Percentiles rank a stretch among this genome's conserved stretches.
phyloP scores from a whole-genome alignment of 169 alveolate genomes.

The Eimeria maxima region DNA sequence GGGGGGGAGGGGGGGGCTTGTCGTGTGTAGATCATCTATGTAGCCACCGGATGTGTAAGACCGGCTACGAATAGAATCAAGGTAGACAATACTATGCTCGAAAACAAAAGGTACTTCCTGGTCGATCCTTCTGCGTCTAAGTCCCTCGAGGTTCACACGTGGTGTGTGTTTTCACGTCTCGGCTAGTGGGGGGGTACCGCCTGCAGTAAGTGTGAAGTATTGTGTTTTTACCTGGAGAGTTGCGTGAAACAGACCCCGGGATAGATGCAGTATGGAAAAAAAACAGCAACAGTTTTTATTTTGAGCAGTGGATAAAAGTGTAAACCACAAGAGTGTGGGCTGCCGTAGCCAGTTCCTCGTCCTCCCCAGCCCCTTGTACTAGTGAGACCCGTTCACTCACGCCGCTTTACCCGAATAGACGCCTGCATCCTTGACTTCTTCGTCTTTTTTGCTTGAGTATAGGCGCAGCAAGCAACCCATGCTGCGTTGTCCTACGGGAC shows the following conservation, averaged over 20 bases:
- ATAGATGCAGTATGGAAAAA: not conserved
- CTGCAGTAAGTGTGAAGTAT: not conserved
- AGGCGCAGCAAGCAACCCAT: constrained; percentile 25
- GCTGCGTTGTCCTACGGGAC: not conserved
- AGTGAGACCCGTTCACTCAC: constrained; percentile 1
- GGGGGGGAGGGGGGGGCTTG: too few species aligned
- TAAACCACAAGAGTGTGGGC: constrained; percentile 5
- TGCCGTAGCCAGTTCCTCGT: constrained; percentile 1
- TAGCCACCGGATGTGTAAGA: too few species aligned
- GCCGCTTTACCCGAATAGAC: not conserved
- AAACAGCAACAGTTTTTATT: not conserved
- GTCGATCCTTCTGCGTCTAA: not conserved
- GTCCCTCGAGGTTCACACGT: not conserved
- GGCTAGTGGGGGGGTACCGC: constrained; percentile 22
- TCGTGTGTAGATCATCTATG: too few species aligned
- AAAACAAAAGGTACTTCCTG: not conserved
- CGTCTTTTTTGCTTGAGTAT: constrained; percentile 41
- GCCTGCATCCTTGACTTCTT: constrained; percentile 21
- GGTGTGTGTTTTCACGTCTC: not conserved
- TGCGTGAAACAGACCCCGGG: not conserved
- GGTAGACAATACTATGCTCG: not conserved
- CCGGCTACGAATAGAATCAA: not conserved
- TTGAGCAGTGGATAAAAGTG: not conserved
- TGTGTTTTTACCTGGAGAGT: not conserved
- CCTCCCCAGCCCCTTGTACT: constrained; percentile 67